Evolutionary conservation across 371 early-diverging fungal genomes (phyloP).

Genomic region (Circinella minor): DNA sequence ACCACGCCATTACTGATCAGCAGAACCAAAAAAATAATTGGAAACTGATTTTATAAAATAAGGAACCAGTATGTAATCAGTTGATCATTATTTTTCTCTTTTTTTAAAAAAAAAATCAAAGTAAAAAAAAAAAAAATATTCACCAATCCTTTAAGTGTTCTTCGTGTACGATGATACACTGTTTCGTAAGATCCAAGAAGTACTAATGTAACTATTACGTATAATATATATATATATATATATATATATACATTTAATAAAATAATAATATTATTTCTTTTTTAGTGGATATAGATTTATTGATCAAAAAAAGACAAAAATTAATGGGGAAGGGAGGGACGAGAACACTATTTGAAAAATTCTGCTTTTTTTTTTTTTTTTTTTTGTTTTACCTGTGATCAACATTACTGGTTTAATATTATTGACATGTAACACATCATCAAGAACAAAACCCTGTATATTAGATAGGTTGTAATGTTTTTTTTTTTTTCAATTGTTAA

Average conservation of each 20-base stretch:
- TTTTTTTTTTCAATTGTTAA: not conserved
- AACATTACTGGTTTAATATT: constrained; percentile 2
- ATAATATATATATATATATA: no score
- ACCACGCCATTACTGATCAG: constrained; percentile 51
- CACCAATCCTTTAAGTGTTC: constrained; percentile 14
- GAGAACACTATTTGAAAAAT: not conserved
- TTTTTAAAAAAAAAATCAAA: not conserved
- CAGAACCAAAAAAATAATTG: constrained; percentile 49
- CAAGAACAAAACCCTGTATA: constrained; percentile 14
- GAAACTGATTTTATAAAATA: constrained; percentile 34
- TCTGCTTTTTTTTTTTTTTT: no score
- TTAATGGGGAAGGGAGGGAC: no score
- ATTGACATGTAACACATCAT: constrained; percentile 13
- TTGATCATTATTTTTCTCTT: not conserved
- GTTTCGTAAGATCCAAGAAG: constrained; percentile 19
- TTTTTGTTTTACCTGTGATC: constrained; percentile 6
- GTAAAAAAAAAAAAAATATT: not conserved
- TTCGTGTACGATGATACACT: constrained; percentile 12
- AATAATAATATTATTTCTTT: not conserved
- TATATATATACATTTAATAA: not conserved
- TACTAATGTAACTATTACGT: constrained; percentile 6
- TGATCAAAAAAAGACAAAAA: no score
- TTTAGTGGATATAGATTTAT: no score
- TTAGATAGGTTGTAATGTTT: not conserved
- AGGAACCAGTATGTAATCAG: not conserved